Evolutionary conservation across 2,329 filamentous ascomycete genomes (phyloP).

Genomic region (Lachnellula occidentalis): DNA sequence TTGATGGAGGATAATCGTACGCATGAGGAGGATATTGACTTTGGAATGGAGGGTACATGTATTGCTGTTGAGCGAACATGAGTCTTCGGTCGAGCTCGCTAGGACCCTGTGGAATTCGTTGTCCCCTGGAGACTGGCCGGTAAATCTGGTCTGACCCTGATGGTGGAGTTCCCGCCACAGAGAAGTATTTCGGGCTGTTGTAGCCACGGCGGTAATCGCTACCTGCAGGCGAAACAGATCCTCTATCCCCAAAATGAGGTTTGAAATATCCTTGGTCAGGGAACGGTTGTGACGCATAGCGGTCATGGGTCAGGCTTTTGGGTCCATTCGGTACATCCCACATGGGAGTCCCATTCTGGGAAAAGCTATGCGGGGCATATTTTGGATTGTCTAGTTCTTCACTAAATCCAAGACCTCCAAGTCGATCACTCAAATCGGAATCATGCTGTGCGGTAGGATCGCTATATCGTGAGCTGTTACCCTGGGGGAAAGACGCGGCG

Average conservation of each 20-base stretch:
- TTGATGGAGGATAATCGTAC: slow-evolving; percentile 36
- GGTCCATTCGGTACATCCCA: slow-evolving; percentile 24
- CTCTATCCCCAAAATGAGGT: slow-evolving; percentile 24
- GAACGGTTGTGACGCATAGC: slow-evolving; percentile 25
- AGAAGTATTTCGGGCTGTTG: slow-evolving; percentile 29
- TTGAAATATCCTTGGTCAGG: slow-evolving; percentile 28
- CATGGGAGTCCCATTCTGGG: slow-evolving; percentile 20
- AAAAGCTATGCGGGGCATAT: slow-evolving; percentile 20
- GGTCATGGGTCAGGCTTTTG: slow-evolving; percentile 23
- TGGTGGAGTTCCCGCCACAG: slow-evolving; percentile 23
- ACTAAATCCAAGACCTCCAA: slow-evolving; percentile 22
- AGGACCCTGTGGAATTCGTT: slow-evolving; percentile 24
- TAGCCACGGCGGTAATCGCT: slow-evolving; percentile 30
- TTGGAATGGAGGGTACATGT: slow-evolving; percentile 34
- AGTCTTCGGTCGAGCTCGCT: slow-evolving; percentile 27
- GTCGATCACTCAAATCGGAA: slow-evolving; percentile 25
- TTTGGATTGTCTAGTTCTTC: slow-evolving; percentile 26
- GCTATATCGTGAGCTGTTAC: slow-evolving; percentile 33
- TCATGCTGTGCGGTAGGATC: slow-evolving; percentile 23
- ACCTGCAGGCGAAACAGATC: slow-evolving; percentile 27
- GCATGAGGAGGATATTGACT: slow-evolving; percentile 35
- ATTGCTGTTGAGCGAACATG: slow-evolving; percentile 27
- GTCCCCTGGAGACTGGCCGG: slow-evolving; percentile 24
- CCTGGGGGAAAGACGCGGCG: slow-evolving; percentile 43
- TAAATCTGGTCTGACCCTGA: slow-evolving; percentile 26